Conservation (phyloP, 148 eudicot genomes). For the Amaranthus cruentus region DNA sequence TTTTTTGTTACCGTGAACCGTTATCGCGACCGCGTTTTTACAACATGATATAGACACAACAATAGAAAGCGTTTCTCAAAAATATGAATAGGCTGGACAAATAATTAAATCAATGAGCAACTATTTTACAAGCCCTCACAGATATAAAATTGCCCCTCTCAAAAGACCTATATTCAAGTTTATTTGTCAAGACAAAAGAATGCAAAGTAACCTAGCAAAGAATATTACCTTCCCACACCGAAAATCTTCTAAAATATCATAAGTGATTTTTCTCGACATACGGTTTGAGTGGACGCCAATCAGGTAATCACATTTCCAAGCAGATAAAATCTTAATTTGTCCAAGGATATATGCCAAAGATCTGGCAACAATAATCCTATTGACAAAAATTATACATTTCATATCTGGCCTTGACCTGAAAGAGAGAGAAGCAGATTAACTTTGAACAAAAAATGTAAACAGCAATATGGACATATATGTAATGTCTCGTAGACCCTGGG, state of each 20-base stretch:
- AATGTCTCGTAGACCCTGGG: neutral
- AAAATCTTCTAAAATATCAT: constrained; percentile 62
- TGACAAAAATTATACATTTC: constrained; percentile 95
- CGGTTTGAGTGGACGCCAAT: constrained; percentile 76
- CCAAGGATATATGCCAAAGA: constrained; percentile 61
- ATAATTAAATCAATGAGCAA: neutral
- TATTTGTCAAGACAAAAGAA: neutral
- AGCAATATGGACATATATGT: neutral
- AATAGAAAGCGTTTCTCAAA: neutral
- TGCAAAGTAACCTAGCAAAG: constrained; percentile 2
- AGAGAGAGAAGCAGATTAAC: constrained; percentile 12
- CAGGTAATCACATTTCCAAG: constrained; percentile 76
- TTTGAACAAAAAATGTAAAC: constrained; percentile 7
- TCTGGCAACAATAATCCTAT: constrained; percentile 82
- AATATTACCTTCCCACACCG: constrained; percentile 80
- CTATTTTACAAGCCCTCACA: neutral
- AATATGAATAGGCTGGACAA: constrained; percentile 2
- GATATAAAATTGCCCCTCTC: neutral
- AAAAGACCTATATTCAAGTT: neutral
- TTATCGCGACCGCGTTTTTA: too few species aligned
- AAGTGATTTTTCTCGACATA: constrained; percentile 66
- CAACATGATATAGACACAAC: neutral
- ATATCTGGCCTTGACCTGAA: constrained; percentile 75
- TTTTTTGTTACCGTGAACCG: too few species aligned
- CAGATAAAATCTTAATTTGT: constrained; percentile 47